These are phyloP conservation scores for Hypoxylon fragiforme DNA, from an alignment of 495 filamentous ascomycete genomes.

Conservation along the genomic window DNA sequence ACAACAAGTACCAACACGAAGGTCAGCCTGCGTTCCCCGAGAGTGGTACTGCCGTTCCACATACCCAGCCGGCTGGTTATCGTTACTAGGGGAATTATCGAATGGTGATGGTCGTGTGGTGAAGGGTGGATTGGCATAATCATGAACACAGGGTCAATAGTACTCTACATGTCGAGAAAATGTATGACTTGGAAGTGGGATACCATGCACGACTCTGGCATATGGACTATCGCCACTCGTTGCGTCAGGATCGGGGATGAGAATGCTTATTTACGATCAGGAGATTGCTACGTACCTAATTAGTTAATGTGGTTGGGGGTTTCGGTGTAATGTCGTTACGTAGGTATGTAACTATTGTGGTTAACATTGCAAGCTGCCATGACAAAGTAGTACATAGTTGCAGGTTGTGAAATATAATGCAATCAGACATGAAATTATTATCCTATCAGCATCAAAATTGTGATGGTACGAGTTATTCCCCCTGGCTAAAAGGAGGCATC, in stretches of 20 bases:
- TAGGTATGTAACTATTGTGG: too few relatives aligned
- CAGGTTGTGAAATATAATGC: too few relatives aligned
- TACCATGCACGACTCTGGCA: constrained; percentile 27
- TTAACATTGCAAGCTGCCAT: too few relatives aligned
- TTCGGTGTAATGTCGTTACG: too few relatives aligned
- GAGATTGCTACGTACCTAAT: constrained; percentile 14
- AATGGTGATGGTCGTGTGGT: too few relatives aligned
- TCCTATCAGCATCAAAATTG: too few relatives aligned
- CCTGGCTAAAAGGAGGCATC: too few relatives aligned
- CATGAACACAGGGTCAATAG: constrained; percentile 13
- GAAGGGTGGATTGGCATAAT: not conserved
- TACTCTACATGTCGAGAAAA: constrained; percentile 1
- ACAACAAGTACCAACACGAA: constrained; percentile 38
- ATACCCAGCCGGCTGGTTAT: constrained; percentile 27
- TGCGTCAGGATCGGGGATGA: constrained; percentile 18
- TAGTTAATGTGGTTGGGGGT: too few relatives aligned
- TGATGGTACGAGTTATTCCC: too few relatives aligned
- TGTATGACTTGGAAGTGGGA: constrained; percentile 23
- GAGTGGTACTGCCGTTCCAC: constrained; percentile 18
- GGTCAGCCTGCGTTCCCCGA: constrained; percentile 37
- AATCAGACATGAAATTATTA: too few relatives aligned
- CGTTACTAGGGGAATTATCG: constrained; percentile 15
- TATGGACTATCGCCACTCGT: constrained; percentile 18
- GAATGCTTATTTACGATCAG: constrained; percentile 7
- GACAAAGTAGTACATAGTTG: too few relatives aligned